Conservation (phyloP, 2,329 filamentous ascomycete genomes). For the Polychaeton citri region DNA sequence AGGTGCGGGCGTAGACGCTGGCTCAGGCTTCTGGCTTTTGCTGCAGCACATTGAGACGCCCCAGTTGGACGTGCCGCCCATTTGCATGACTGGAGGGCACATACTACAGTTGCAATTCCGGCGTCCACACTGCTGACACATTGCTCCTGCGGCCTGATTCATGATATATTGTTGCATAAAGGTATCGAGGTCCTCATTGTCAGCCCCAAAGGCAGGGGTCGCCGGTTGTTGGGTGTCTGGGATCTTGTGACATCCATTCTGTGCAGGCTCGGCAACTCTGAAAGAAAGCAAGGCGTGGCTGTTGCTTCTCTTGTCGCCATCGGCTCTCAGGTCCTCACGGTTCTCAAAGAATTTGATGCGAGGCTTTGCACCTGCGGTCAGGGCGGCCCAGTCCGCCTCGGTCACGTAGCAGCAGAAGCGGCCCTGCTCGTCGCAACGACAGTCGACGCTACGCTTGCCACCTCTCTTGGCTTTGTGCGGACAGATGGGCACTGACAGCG, state of each 20-base stretch:
- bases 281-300: no score
- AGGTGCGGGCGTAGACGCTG: no score
- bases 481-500: slow-evolving; percentile 18
- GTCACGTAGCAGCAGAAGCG: slow-evolving; percentile 20
- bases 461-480: slow-evolving; percentile 22
- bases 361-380: slow-evolving; percentile 17
- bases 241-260: no score
- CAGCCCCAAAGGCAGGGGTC: neutral
- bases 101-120: slow-evolving; percentile 20
- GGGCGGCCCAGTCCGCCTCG: slow-evolving; percentile 17
- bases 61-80: slow-evolving; percentile 16
- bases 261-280: no score
- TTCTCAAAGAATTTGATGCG: slow-evolving; percentile 15
- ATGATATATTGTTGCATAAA: slow-evolving; percentile 14
- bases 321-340: slow-evolving; percentile 16
- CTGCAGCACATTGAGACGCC: no score
- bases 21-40: no score
- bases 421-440: slow-evolving; percentile 21
- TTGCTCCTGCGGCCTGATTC: slow-evolving; percentile 19
- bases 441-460: slow-evolving; percentile 20
- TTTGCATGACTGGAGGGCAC: slow-evolving; percentile 21
- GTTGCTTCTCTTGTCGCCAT: no score
- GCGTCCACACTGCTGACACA: slow-evolving; percentile 21
- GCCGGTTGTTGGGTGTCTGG: no score
- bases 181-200: slow-evolving; percentile 11